phyloP scores from a whole-genome alignment of 2,329 filamentous ascomycete genomes.

The Huntiella omanensis region DNA sequence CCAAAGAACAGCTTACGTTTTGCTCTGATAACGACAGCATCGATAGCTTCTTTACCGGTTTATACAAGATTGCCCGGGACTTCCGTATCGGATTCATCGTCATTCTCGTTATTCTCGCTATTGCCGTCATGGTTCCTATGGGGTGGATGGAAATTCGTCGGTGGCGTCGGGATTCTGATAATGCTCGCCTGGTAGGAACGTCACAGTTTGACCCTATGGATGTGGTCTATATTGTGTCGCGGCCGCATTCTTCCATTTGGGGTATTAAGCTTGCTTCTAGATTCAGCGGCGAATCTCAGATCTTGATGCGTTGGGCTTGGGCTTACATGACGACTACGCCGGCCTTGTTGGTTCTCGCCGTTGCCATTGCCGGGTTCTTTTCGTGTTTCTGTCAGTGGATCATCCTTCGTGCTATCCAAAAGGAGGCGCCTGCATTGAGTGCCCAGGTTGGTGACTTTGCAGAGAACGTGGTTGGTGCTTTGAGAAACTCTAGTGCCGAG shows the following conservation, averaged over 20 bases:
- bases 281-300: constrained; percentile 43
- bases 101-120: constrained; percentile 51
- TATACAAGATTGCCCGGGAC: constrained; percentile 46
- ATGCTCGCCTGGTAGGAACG: constrained; percentile 44
- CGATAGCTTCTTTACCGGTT: constrained; percentile 60
- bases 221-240: constrained; percentile 69
- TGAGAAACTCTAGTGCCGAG: constrained; percentile 52
- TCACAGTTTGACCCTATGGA: constrained; percentile 66
- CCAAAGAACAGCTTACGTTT: constrained; percentile 68
- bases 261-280: constrained; percentile 52
- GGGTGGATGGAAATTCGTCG: constrained; percentile 60
- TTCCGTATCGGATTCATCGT: constrained; percentile 60
- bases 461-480: constrained; percentile 51
- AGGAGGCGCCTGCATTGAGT: constrained; percentile 57
- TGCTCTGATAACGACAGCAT: constrained; percentile 74
- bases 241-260: constrained; percentile 52
- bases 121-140: constrained; percentile 60
- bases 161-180: constrained; percentile 54
- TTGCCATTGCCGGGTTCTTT: constrained; percentile 66
- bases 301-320: constrained; percentile 63
- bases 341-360: constrained; percentile 68
- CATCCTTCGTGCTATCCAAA: constrained; percentile 53
- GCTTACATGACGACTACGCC: constrained; percentile 74
- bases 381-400: constrained; percentile 68
- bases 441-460: constrained; percentile 62